Base-by-base conservation (phyloP, 2,329 filamentous ascomycete species). In the Colletotrichum caudatum region DNA sequence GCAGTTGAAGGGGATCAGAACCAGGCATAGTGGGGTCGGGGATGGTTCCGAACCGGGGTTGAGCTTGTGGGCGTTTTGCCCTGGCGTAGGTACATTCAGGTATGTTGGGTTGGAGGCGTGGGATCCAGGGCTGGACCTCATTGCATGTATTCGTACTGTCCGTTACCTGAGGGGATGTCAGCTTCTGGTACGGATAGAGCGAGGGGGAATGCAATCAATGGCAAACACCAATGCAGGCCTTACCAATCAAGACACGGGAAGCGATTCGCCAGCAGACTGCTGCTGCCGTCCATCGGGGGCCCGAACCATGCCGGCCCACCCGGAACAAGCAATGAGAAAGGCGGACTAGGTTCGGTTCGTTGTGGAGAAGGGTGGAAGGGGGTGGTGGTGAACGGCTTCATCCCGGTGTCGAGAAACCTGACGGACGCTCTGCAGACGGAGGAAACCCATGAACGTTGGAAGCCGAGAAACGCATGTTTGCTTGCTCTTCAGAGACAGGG, bases 21-120 rank as follows among this genome's bases (percentile, higher is more conserved):
- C 46, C 65, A 69, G 64, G 59, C 66, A 64, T 64, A 48, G 59
- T 60, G 65, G 54, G 59, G 54, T 64, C 65, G 65, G 65, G 60
- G 68, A 60, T 48, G 65, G 48, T 72, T 69, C 69, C 69, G 69
- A 72, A 69, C 59, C 65, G 60, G 69, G 69, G 57, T 64, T 64
- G 59, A 29, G 51, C 69, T 59, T 56, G 67, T 64, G 48, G 65
- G 60, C 60, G 46, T 50, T 48, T 54, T 61, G 53, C 60, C 69
- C 64, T 60, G 66, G 46, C 59, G 65, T 29, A 29, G 29, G 29
- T 29, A 29, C 29, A n/a, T n/a, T n/a, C n/a, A 29, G 2, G 29
- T 65, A 64, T 64, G 37, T 58, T 46, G 59, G 58, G 37, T 58
- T 46, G 59, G 58, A 51, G 64, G 69, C 65, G 65, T 69, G 44